Conservation (phyloP, 2,329 filamentous ascomycete genomes). For the Samsoniella hepiali region DNA sequence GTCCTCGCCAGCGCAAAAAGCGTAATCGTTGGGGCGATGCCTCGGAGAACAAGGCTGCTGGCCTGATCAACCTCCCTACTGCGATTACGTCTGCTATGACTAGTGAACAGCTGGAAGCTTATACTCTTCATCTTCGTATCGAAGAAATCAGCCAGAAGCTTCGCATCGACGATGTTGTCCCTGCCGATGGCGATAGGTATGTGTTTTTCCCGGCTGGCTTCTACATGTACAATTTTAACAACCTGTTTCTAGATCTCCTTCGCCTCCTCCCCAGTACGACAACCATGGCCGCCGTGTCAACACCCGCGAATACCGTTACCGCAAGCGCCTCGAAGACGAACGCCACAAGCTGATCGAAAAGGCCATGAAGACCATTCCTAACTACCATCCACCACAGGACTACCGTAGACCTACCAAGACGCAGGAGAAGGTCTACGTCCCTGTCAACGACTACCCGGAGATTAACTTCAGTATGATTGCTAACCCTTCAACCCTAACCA, state of each 20-base stretch:
- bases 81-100: constrained; percentile 98
- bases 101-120: constrained; percentile 94
- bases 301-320: constrained; percentile 96
- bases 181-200: constrained; percentile 91
- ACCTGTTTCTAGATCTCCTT: constrained; percentile 69
- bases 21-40: constrained; percentile 98
- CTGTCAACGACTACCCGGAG: constrained; percentile 99
- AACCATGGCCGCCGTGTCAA: constrained; percentile 99
- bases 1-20: constrained; percentile 89
- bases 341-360: constrained; percentile 98
- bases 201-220: constrained; percentile 31
- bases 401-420: constrained; percentile 99
- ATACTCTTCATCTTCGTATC: constrained; percentile 92
- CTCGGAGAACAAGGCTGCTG: constrained; percentile 96
- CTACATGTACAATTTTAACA: constrained; percentile 11
- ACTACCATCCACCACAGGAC: constrained; percentile 97
- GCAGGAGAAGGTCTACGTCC: constrained; percentile 99
- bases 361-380: constrained; percentile 99
- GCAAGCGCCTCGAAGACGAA: constrained; percentile 96
- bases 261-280: constrained; percentile 94
- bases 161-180: constrained; percentile 97
- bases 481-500: constrained; percentile 92
- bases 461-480: constrained; percentile 99
- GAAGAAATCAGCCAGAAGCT: constrained; percentile 99
- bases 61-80: constrained; percentile 94